Evolutionary conservation across 202 grass and related monocot species (phyloP).

Genomic region (Setaria viridis): DNA sequence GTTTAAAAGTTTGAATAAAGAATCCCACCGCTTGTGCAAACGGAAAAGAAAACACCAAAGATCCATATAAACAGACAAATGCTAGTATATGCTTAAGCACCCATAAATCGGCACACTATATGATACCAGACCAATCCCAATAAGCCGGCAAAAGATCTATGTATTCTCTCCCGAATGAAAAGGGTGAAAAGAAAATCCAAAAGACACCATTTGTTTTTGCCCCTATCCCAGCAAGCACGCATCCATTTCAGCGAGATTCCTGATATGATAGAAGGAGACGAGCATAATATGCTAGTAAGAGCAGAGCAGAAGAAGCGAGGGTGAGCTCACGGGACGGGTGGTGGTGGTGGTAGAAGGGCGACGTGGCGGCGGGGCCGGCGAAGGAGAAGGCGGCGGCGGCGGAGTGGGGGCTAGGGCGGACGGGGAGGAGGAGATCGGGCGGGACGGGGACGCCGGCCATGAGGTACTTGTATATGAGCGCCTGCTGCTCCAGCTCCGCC

Average conservation of each 20-base stretch:
- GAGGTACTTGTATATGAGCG: constrained; percentile 95
- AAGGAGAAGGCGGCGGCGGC: constrained; percentile 67
- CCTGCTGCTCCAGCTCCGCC: constrained; percentile 98
- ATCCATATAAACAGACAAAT: constrained; percentile 22
- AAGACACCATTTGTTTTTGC: neutral
- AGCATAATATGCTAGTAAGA: neutral
- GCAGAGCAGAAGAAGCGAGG: neutral
- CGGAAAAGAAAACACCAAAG: constrained; percentile 30
- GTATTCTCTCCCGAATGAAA: neutral
- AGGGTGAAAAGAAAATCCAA: neutral
- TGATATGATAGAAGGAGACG: neutral
- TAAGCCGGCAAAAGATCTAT: constrained; percentile 31
- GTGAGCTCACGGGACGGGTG: constrained; percentile 61
- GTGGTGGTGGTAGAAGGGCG: constrained; percentile 61
- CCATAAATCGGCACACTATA: neutral
- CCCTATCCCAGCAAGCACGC: constrained; percentile 11
- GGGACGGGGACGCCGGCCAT: constrained; percentile 93
- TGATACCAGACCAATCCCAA: constrained; percentile 17
- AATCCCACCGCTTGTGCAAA: constrained; percentile 1
- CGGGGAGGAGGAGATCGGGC: constrained; percentile 87
- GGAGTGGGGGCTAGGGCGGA: constrained; percentile 60
- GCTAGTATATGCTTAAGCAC: neutral
- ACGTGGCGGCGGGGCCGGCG: constrained; percentile 55
- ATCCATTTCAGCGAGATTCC: constrained; percentile 28
- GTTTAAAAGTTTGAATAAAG: constrained; percentile 43